A percentile compares a stretch with the other conserved stretches of the same genome.
Conservation (phyloP, 106 monocot species). For the Apostasia shenzhenica region DNA sequence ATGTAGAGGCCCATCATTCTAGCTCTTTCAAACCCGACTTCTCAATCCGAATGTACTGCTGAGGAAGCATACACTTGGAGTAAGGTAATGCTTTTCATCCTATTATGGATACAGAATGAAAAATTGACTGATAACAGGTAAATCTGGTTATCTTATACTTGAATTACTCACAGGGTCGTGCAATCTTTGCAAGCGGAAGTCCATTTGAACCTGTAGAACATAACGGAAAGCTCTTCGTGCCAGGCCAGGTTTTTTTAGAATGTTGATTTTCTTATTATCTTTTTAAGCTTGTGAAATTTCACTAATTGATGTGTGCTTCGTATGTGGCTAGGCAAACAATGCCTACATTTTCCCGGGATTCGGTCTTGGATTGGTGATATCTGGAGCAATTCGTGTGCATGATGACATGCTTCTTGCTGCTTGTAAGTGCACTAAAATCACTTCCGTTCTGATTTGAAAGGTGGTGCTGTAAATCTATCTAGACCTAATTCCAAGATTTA, state of each 20-base stretch:
- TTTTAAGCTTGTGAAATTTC: background rate
- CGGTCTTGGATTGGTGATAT: constrained; percentile 32
- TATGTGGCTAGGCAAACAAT: constrained; percentile 21
- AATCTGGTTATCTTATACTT: background rate
- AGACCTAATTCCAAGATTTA: too few relatives aligned
- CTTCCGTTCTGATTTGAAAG: too few relatives aligned
- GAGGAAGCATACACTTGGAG: constrained; percentile 74
- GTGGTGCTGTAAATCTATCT: too few relatives aligned
- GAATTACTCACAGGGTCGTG: constrained; percentile 4
- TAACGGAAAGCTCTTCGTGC: constrained; percentile 11
- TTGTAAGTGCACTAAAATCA: constrained; percentile 18
- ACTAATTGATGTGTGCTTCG: background rate
- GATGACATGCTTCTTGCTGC: constrained; percentile 46
- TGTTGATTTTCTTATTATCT: background rate
- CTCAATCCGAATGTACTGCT: constrained; percentile 72
- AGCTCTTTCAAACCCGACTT: constrained; percentile 65
- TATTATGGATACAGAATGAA: background rate
- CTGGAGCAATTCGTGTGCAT: constrained; percentile 37
- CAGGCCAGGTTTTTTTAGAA: constrained; percentile 7
- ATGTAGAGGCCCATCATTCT: constrained; percentile 62
- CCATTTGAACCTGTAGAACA: constrained; percentile 20
- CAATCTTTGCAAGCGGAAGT: constrained; percentile 16
- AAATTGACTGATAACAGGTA: background rate
- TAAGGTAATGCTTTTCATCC: constrained; percentile 24
- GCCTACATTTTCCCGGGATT: constrained; percentile 40